Base-by-base conservation (phyloP, 371 early-diverging fungal species). In the Mortierella sp. region DNA sequence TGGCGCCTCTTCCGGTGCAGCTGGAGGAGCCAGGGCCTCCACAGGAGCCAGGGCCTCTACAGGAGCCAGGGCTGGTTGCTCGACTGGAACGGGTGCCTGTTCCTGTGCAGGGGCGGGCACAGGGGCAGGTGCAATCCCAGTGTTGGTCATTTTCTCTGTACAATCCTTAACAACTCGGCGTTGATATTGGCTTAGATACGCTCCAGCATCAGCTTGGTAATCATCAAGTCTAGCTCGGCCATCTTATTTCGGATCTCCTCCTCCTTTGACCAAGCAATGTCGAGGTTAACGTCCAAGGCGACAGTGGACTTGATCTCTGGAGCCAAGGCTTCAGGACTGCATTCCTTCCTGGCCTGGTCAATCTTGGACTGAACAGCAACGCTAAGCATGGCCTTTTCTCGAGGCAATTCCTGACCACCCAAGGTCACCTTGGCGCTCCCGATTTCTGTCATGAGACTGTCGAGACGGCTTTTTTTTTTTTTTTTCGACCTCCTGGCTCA, bases 91-190 rank as follows among this genome's bases (percentile, higher is more conserved):
- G 4, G 57, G 34, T 10, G 4, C 34, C 10, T 4, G 34, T 10
- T 34, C 34, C 10, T 4, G 7, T 7, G 10, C 34, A 34, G 34
- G 34, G 34, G 34, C 34, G 4, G 34, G 34, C 34, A 10, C 34
- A 7, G 38, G 49, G 8, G 50, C 67, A 45, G 67, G 64, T 57
- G 42, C 58, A 23, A 69, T 68, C 61, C 62, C 54, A 16, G 70
- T 61, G 31, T 65, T 61, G 69, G 70, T 69, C 65, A 76, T 69
- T 55, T 69, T 65, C 47, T 76, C 76, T 3, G 70, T 62, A 47
- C 76, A 76, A 47, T 76, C 78, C 70, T 76, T 76, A 76, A 47
- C 39, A 27, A 4, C 28, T 74, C 69, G 24, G 76, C 76, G 43
- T 74, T 58, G 54, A 74, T 45, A 3, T 53, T 68, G 21, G 16